These are phyloP conservation scores for Nepenthes gracilis DNA, from an alignment of 148 eudicot genomes.

Conservation along the genomic window DNA sequence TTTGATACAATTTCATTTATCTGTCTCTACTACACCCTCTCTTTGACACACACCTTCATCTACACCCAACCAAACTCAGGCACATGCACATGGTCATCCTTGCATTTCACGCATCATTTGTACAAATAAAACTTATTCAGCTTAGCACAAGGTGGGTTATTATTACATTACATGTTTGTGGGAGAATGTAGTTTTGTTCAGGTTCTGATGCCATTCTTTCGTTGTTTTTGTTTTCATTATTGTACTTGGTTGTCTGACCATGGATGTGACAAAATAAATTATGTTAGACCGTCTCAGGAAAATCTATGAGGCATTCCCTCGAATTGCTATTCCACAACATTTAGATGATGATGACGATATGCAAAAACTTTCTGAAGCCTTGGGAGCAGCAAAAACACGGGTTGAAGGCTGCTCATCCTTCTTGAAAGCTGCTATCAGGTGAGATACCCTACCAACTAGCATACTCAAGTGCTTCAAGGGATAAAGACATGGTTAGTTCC, in stretches of 20 bases:
- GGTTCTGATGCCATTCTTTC: background rate
- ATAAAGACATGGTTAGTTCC: too few species aligned
- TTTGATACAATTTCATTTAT: slow-evolving; percentile 6
- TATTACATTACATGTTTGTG: too few species aligned
- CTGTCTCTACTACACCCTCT: background rate
- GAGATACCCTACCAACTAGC: slow-evolving; percentile 11
- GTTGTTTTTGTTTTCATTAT: background rate
- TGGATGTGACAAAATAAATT: slow-evolving; percentile 4
- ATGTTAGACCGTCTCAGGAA: slow-evolving; percentile 62
- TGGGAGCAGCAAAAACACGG: slow-evolving; percentile 83
- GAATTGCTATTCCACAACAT: slow-evolving; percentile 57
- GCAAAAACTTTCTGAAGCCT: slow-evolving; percentile 75
- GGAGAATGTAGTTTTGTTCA: too few species aligned
- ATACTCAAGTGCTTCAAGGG: background rate
- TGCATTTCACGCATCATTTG: background rate
- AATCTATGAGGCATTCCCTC: slow-evolving; percentile 76
- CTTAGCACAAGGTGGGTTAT: background rate
- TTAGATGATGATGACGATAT: slow-evolving; percentile 78
- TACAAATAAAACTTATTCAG: background rate
- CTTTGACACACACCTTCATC: too few species aligned
- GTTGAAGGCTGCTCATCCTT: slow-evolving; percentile 84
- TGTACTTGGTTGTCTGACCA: background rate
- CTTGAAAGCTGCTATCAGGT: slow-evolving; percentile 83
- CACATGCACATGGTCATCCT: background rate
- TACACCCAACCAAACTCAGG: background rate